phyloP scores from a whole-genome alignment of 495 filamentous ascomycete genomes.

The Aspergillus kassunensis region DNA sequence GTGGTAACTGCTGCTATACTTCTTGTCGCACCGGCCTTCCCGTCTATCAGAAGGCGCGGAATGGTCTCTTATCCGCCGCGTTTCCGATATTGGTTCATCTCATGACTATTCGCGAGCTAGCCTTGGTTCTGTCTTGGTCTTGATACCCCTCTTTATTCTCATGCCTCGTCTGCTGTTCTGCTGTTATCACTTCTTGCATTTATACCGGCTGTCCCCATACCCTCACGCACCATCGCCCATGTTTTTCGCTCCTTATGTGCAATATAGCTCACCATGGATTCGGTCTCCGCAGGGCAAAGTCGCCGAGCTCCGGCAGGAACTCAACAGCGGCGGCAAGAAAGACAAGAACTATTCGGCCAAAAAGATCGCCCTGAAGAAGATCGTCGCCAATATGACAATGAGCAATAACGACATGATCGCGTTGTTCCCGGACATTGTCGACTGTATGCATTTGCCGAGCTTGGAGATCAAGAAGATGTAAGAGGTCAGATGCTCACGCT shows the following conservation, averaged over 20 bases:
- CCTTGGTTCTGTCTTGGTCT: constrained; percentile 3
- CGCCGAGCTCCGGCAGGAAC: constrained; percentile 90
- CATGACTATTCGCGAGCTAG: constrained; percentile 7
- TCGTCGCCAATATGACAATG: constrained; percentile 99
- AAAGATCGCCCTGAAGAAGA: constrained; percentile 99
- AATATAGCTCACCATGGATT: constrained; percentile 37
- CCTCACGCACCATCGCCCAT: constrained; percentile 25
- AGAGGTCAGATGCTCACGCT: constrained; percentile 12
- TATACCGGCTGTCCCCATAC: background rate
- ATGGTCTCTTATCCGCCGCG: constrained; percentile 11
- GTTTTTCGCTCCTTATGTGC: constrained; percentile 24
- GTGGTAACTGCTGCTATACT: constrained; percentile 34
- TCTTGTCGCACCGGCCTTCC: constrained; percentile 8
- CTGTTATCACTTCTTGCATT: background rate
- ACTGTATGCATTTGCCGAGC: constrained; percentile 88
- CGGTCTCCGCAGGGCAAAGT: constrained; percentile 83
- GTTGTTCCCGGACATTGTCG: constrained; percentile 91
- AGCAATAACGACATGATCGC: constrained; percentile 99
- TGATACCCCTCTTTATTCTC: constrained; percentile 11
- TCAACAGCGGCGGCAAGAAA: constrained; percentile 92
- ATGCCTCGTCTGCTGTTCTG: background rate
- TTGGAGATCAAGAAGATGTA: constrained; percentile 99
- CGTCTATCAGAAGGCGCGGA: background rate
- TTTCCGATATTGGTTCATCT: constrained; percentile 10
- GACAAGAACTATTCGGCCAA: constrained; percentile 97